These are phyloP conservation scores for Pseudonectria buxi DNA, from an alignment of 2,329 filamentous ascomycete genomes.

Conservation along the genomic window DNA sequence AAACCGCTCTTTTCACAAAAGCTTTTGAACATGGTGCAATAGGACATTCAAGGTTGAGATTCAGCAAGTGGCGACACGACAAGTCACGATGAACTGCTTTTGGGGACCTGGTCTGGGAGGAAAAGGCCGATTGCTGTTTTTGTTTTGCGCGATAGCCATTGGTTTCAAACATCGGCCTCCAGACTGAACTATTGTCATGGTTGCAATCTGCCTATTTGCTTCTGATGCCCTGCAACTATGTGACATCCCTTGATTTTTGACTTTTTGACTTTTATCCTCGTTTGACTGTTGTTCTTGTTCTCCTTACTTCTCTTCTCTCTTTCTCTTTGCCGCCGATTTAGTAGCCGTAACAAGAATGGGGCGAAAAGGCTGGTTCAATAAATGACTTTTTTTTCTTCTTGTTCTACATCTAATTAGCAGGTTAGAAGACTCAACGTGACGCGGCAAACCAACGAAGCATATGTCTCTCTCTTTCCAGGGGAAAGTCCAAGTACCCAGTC, in stretches of 20 bases:
- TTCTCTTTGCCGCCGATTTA: no score
- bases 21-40: neutral
- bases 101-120: constrained; percentile 17
- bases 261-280: constrained; percentile 5
- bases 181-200: constrained; percentile 15
- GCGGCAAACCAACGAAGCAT: no score
- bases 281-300: constrained; percentile 9
- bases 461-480: no score
- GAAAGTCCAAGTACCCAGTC: no score
- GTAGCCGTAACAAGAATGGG: no score
- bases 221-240: constrained; percentile 17
- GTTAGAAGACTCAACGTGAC: no score
- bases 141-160: constrained; percentile 23
- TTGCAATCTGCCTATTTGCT: constrained; percentile 17
- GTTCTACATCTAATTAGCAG: no score
- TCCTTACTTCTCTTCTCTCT: constrained; percentile 6
- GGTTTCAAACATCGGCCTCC: constrained; percentile 18
- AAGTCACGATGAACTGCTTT: constrained; percentile 24
- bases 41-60: constrained; percentile 16
- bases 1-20: neutral
- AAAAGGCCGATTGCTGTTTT: constrained; percentile 21
- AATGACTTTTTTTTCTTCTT: no score
- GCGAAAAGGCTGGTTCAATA: no score
- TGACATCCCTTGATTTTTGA: constrained; percentile 12
- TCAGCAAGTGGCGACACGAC: constrained; percentile 26